Evolutionary conservation across 352 stramenopile species (phyloP).

Genomic region (Lagenidium giganteum): DNA sequence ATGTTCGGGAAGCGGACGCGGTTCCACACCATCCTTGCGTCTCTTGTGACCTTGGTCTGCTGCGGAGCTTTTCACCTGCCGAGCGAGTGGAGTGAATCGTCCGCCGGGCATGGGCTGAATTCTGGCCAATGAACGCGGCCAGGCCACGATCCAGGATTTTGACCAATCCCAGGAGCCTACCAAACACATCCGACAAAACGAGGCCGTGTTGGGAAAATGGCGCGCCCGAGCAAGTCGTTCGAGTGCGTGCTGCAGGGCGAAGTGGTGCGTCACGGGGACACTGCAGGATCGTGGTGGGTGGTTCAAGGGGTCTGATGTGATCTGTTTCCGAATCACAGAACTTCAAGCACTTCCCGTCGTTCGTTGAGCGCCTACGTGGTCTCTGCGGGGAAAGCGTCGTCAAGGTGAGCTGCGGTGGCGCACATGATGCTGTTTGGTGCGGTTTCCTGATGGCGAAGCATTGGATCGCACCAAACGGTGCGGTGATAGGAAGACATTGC

Average conservation of each 20-base stretch:
- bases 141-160: too few species aligned
- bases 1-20: slow-evolving; percentile 85
- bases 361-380: slow-evolving; percentile 72
- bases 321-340: slow-evolving; percentile 32
- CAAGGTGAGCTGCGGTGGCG: slow-evolving; percentile 31
- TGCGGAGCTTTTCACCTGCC: not conserved
- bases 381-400: slow-evolving; percentile 78
- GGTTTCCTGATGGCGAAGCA: too few species aligned
- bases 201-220: too few species aligned
- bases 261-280: slow-evolving; percentile 39
- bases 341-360: slow-evolving; percentile 77
- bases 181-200: not conserved
- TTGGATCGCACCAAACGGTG: too few species aligned
- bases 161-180: too few species aligned
- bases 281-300: not conserved
- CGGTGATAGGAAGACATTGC: slow-evolving; percentile 85
- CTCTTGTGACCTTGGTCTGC: not conserved
- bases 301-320: not conserved
- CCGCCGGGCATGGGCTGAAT: too few species aligned
- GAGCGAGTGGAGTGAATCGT: too few species aligned
- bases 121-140: too few species aligned
- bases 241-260: slow-evolving; percentile 79
- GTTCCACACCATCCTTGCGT: slow-evolving; percentile 74
- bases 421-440: not conserved
- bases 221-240: slow-evolving; percentile 69